Evolutionary conservation across 805 yeast species (phyloP).

Genomic region (Metschnikowia sp.): DNA sequence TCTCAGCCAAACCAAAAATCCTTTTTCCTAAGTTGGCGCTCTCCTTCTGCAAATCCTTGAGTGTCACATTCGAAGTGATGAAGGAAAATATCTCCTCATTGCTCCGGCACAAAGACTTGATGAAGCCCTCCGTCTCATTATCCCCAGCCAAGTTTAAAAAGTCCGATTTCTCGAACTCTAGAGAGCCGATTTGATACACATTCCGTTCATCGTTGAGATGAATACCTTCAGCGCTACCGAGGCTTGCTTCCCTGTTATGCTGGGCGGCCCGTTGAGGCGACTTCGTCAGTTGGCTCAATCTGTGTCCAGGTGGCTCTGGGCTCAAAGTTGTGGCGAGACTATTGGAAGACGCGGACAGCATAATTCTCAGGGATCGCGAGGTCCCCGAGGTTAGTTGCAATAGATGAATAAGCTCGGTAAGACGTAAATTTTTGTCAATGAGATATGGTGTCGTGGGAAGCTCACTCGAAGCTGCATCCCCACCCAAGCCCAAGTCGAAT

Average conservation of each 20-base stretch:
- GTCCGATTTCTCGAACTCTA: slow-evolving; percentile 51
- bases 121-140: slow-evolving; percentile 56
- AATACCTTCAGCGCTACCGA: slow-evolving; percentile 19
- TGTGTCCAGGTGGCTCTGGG: slow-evolving; percentile 5
- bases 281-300: slow-evolving; percentile 4
- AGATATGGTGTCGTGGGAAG: slow-evolving; percentile 66
- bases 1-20: slow-evolving; percentile 27
- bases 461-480: slow-evolving; percentile 48
- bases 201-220: slow-evolving; percentile 25
- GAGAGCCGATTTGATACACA: slow-evolving; percentile 43
- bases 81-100: slow-evolving; percentile 34
- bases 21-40: slow-evolving; percentile 31
- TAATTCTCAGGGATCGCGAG: slow-evolving; percentile 3
- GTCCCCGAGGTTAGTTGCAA: slow-evolving; percentile 26
- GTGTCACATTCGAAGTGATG: slow-evolving; percentile 40
- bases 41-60: slow-evolving; percentile 42
- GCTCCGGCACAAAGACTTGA: slow-evolving; percentile 38
- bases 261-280: slow-evolving; percentile 1
- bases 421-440: slow-evolving; percentile 61
- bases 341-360: slow-evolving; percentile 9
- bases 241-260: slow-evolving; percentile 7
- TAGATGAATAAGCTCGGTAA: slow-evolving; percentile 54
- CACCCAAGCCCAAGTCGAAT: slow-evolving; percentile 55
- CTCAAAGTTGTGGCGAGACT: slow-evolving; percentile 14
- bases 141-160: slow-evolving; percentile 32